Percentiles rank a stretch among this genome's conserved stretches.
Conservation (phyloP, 2,329 filamentous ascomycete genomes). For the Chalaropsis thielavioides region DNA sequence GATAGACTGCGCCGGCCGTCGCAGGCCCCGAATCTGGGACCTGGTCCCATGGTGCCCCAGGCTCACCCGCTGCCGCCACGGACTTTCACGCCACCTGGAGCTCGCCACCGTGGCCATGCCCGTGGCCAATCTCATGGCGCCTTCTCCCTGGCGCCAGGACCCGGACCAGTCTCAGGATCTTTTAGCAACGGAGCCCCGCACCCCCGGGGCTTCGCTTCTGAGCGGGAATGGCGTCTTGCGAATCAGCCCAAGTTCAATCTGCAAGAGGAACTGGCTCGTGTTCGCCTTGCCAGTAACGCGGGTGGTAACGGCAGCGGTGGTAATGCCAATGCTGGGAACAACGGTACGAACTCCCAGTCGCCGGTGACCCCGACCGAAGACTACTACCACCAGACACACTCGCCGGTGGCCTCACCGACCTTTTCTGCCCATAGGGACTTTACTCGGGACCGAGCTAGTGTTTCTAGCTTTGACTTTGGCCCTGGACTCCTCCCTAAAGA, state of each 20-base stretch:
- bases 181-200: background rate
- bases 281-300: background rate
- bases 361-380: slow-evolving; percentile 15
- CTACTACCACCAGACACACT: slow-evolving; percentile 11
- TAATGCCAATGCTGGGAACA: slow-evolving; percentile 4
- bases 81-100: background rate
- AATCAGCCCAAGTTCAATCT: slow-evolving; percentile 14
- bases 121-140: slow-evolving; percentile 15
- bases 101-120: slow-evolving; percentile 7
- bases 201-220: background rate
- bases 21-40: background rate
- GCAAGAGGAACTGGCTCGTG: slow-evolving; percentile 13
- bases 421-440: slow-evolving; percentile 5
- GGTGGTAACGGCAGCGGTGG: background rate
- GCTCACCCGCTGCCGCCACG: background rate
- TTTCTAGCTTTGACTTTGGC: slow-evolving; percentile 16
- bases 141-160: slow-evolving; percentile 1
- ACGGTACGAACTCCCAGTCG: slow-evolving; percentile 16
- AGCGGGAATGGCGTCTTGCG: slow-evolving; percentile 9
- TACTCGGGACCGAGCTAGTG: slow-evolving; percentile 11
- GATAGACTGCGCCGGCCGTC: slow-evolving; percentile 15
- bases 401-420: slow-evolving; percentile 11
- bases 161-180: background rate
- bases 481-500: background rate
- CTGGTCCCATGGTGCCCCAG: background rate